These are phyloP conservation scores for Leucaena leucocephala DNA, from an alignment of 306 rosid species.

Conservation along the genomic window DNA sequence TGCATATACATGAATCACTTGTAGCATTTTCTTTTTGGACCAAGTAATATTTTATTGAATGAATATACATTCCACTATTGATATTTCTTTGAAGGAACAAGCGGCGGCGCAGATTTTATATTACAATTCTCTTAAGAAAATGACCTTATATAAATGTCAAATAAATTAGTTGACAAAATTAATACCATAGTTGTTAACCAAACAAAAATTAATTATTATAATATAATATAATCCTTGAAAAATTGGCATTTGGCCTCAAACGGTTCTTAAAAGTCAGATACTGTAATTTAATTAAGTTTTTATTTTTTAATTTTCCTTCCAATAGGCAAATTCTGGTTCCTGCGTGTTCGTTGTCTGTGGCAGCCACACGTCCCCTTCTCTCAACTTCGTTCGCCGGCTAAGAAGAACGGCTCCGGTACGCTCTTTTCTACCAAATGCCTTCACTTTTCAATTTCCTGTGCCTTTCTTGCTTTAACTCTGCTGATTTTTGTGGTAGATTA, in stretches of 20 bases:
- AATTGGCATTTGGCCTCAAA: not conserved
- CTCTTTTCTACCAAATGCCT: not conserved
- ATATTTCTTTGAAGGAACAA: no score
- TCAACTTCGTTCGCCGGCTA: constrained; percentile 6
- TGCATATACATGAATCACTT: not conserved
- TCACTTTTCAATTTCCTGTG: not conserved
- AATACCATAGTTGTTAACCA: not conserved
- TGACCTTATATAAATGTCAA: not conserved
- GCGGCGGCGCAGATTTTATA: no score
- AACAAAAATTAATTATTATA: no score
- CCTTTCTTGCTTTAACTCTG: not conserved
- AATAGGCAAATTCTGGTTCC: not conserved
- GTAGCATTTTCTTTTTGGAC: not conserved
- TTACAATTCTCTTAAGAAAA: not conserved
- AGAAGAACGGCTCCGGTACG: not conserved
- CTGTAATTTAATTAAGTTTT: not conserved
- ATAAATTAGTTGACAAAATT: not conserved
- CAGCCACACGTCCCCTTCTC: constrained; percentile 41
- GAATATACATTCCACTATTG: not conserved
- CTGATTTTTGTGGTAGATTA: not conserved
- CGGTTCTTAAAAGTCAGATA: not conserved
- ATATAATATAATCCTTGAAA: not conserved
- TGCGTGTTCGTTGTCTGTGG: constrained; percentile 31
- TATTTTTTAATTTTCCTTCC: not conserved
- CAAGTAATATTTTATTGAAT: not conserved